Percentiles rank a stretch among this genome's conserved stretches.
These are phyloP conservation scores for Immersiella caudata DNA, from an alignment of 495 filamentous ascomycete species.

Conservation along the genomic window DNA sequence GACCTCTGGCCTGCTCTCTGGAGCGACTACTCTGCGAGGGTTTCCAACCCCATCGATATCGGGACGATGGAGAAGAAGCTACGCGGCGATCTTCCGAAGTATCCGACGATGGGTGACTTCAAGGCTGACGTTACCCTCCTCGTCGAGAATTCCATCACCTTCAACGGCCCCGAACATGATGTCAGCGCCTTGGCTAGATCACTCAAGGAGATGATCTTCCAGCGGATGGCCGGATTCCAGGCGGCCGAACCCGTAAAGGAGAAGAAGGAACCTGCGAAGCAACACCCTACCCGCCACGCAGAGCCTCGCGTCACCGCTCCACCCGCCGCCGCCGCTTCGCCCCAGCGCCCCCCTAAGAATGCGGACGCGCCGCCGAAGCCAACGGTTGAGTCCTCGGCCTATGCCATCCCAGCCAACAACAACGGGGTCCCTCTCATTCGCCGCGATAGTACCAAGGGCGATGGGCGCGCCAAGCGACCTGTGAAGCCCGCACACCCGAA, in stretches of 20 bases:
- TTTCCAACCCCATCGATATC: conserved; percentile 82
- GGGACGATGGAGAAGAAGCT: conserved; percentile 78
- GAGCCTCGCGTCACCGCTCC: conserved; percentile 49
- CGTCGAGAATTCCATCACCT: conserved; percentile 71
- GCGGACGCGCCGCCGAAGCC: conserved; percentile 39
- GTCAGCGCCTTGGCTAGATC: conserved; percentile 65
- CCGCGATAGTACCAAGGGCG: conserved; percentile 77
- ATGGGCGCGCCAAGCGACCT: conserved; percentile 83
- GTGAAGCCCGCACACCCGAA: conserved; percentile 88
- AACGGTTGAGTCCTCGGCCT: conserved; percentile 59
- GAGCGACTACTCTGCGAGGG: conserved; percentile 68
- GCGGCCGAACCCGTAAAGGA: conserved; percentile 56
- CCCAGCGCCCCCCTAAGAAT: conserved; percentile 31
- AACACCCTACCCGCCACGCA: conserved; percentile 51
- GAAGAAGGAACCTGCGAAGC: conserved; percentile 54
- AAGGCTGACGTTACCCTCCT: conserved; percentile 73
- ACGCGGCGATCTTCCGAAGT: conserved; percentile 65
- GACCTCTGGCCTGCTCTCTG: conserved; percentile 52
- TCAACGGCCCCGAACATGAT: conserved; percentile 79
- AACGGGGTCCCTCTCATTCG: conserved; percentile 89
- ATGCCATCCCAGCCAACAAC: conserved; percentile 71
- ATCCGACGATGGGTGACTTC: conserved; percentile 65
- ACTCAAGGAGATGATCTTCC: conserved; percentile 63
- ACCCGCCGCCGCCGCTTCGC: conserved; percentile 44
- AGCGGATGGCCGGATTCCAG: conserved; percentile 56